Evolutionary conservation across 176 grass and related monocot species (phyloP).

Genomic region (Oryza nivara): DNA sequence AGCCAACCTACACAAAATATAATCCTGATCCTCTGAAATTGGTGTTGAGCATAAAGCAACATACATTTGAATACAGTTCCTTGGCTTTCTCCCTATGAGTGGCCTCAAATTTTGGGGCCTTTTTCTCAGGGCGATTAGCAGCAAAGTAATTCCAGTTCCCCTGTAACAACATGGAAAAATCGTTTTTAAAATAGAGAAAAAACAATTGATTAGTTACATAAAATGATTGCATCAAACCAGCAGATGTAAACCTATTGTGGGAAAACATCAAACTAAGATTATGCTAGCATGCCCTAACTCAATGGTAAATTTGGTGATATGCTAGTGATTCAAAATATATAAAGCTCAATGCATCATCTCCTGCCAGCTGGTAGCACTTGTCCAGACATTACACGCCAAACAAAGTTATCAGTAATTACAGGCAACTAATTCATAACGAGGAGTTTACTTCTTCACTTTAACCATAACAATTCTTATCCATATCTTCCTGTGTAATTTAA

Average conservation of each 20-base stretch:
- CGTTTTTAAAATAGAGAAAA: constrained; percentile 11
- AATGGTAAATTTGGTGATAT: not conserved
- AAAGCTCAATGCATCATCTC: not conserved
- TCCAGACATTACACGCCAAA: not conserved
- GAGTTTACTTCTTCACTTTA: constrained; percentile 7
- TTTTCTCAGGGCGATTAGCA: constrained; percentile 91
- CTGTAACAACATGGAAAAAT: constrained; percentile 44
- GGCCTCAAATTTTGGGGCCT: constrained; percentile 90
- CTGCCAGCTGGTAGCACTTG: not conserved
- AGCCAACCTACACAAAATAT: not conserved
- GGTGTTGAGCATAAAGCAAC: constrained; percentile 24
- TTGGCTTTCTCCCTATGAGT: constrained; percentile 96
- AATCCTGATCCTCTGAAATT: not conserved
- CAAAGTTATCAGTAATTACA: not conserved
- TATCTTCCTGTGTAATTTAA: not conserved
- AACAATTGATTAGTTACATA: not conserved
- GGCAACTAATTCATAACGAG: constrained; percentile 1
- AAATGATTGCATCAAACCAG: not conserved
- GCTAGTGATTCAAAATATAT: constrained; percentile 14
- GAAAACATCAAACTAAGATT: not conserved
- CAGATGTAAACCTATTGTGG: not conserved
- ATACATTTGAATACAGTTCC: constrained; percentile 83
- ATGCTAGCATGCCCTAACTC: not conserved
- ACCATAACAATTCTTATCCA: not conserved
- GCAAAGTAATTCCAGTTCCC: constrained; percentile 99